Conservation (phyloP, 2,329 filamentous ascomycete species). For the Pseudogymnoascus sp. region DNA sequence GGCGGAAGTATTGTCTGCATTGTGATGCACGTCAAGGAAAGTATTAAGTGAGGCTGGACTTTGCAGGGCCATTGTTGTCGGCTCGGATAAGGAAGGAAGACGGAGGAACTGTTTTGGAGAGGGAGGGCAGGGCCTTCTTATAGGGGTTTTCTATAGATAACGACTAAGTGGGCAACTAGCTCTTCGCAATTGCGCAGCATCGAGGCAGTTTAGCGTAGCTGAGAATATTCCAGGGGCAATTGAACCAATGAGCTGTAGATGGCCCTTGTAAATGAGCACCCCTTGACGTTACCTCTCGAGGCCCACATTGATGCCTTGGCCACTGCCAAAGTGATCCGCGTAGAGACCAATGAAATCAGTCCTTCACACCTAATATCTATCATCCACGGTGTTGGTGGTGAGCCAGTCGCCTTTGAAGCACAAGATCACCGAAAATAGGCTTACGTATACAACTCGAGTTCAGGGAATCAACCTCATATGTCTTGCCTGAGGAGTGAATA, state of each 20-base stretch:
- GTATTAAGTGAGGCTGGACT: not conserved
- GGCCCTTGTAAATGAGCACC: not conserved
- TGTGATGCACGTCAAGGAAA: not conserved
- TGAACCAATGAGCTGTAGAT: not conserved
- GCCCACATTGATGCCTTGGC: too few relatives aligned
- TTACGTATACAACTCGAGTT: too few relatives aligned
- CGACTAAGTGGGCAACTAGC: not conserved
- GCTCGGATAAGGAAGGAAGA: not conserved
- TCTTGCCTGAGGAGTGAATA: not conserved
- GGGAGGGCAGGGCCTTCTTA: not conserved
- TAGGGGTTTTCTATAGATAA: not conserved
- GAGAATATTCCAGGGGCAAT: not conserved
- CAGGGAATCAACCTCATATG: not conserved
- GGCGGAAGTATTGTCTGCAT: too few relatives aligned
- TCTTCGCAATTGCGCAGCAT: not conserved
- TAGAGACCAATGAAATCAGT: too few relatives aligned
- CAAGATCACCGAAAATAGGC: too few relatives aligned
- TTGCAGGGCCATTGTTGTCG: not conserved
- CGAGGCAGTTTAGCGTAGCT: not conserved
- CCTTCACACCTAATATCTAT: too few relatives aligned
- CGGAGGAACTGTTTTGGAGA: not conserved
- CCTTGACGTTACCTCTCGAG: not conserved
- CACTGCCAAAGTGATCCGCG: too few relatives aligned
- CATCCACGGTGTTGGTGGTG: too few relatives aligned
- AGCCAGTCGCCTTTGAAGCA: too few relatives aligned